These are phyloP conservation scores for Neurospora sp. DNA, from an alignment of 2,329 filamentous ascomycete genomes.

Conservation along the genomic window DNA sequence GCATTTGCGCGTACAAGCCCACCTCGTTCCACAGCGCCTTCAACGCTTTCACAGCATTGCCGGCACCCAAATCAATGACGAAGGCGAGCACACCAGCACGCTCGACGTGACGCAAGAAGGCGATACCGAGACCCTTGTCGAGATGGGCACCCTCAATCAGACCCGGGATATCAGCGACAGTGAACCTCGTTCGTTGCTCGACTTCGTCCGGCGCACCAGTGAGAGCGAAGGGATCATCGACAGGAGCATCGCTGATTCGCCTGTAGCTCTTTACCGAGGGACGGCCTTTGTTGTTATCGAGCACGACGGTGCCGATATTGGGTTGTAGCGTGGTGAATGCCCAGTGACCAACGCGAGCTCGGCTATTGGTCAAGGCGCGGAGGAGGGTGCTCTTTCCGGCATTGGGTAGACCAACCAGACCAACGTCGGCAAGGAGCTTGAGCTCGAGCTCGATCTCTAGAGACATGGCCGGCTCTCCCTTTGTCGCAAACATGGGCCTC, in stretches of 20 bases:
- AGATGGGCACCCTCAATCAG: slow-evolving; percentile 87
- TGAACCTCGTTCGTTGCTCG: slow-evolving; percentile 66
- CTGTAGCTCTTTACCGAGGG: slow-evolving; percentile 39
- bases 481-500: slow-evolving; percentile 79
- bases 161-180: slow-evolving; percentile 90
- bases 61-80: slow-evolving; percentile 74
- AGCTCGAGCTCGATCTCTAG: slow-evolving; percentile 80
- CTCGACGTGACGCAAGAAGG: slow-evolving; percentile 89
- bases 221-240: slow-evolving; percentile 25
- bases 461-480: slow-evolving; percentile 68
- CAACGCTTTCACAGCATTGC: slow-evolving; percentile 69
- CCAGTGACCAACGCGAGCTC: slow-evolving; percentile 86
- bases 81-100: slow-evolving; percentile 88
- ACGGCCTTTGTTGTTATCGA: slow-evolving; percentile 76
- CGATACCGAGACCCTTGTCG: slow-evolving; percentile 81
- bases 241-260: slow-evolving; percentile 31
- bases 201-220: slow-evolving; percentile 35
- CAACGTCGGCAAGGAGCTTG: slow-evolving; percentile 90
- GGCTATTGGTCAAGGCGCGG: slow-evolving; percentile 76
- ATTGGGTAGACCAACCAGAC: slow-evolving; percentile 88
- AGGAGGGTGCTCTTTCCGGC: slow-evolving; percentile 92
- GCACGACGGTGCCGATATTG: slow-evolving; percentile 89
- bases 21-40: slow-evolving; percentile 86
- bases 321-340: slow-evolving; percentile 93
- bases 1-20: slow-evolving; percentile 69